phyloP scores from a whole-genome alignment of 2,329 filamentous ascomycete species.

The Coleophoma crateriformis region DNA sequence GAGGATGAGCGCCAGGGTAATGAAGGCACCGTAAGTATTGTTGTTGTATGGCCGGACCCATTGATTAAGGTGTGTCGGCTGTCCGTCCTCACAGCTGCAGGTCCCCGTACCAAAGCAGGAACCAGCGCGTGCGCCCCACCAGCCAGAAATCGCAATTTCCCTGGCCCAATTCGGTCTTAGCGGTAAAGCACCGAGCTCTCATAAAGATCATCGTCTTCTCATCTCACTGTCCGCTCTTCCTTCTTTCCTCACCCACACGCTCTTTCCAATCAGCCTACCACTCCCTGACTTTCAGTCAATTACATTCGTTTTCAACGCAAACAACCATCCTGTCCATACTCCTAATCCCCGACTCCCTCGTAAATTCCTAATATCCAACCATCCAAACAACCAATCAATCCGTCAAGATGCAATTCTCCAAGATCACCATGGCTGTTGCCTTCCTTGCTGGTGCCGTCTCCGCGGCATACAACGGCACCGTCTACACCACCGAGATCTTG shows the following conservation, averaged over 20 bases:
- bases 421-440: conserved; percentile 11
- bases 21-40: no score
- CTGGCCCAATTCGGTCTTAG: conserved; percentile 2
- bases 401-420: conserved; percentile 20
- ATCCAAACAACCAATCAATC: conserved; percentile 12
- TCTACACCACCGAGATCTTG: conserved; percentile 34
- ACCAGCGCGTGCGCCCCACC: no score
- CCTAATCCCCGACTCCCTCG: conserved; percentile 6
- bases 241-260: conserved; percentile 17
- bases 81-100: no score
- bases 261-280: conserved; percentile 3
- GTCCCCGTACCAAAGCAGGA: no score
- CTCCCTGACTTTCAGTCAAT: conserved; percentile 23
- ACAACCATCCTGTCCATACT: conserved; percentile 11
- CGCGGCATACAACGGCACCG: conserved; percentile 5
- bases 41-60: no score
- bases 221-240: not conserved
- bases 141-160: conserved; percentile 9
- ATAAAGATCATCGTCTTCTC: not conserved
- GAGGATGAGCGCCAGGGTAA: no score
- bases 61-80: no score
- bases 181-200: no score
- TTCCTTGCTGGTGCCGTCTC: conserved; percentile 1
- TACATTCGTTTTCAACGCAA: conserved; percentile 23
- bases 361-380: conserved; percentile 10